Conservation (phyloP, 2,329 filamentous ascomycete genomes). For the Fusarium coffeatum region DNA sequence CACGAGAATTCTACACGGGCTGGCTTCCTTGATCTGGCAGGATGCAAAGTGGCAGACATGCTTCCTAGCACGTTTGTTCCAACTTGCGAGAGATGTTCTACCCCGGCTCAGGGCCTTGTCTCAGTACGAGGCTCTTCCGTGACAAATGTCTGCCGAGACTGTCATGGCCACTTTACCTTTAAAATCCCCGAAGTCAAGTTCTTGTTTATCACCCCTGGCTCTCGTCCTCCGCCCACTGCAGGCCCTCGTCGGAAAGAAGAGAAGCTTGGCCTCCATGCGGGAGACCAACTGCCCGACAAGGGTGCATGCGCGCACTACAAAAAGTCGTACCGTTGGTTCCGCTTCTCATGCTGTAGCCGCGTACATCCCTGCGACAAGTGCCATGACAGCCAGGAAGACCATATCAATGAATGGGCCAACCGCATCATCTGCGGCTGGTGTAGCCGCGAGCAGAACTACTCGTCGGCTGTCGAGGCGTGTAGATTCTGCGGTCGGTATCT, state of each 20-base stretch:
- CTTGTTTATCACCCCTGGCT: constrained; percentile 72
- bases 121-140: constrained; percentile 79
- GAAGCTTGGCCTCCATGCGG: constrained; percentile 67
- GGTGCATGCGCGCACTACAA: constrained; percentile 70
- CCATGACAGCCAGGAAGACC: constrained; percentile 77
- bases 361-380: constrained; percentile 76
- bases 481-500: constrained; percentile 77
- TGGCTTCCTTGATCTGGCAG: constrained; percentile 81
- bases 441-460: constrained; percentile 82
- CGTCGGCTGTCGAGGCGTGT: constrained; percentile 75
- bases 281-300: constrained; percentile 64
- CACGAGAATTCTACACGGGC: constrained; percentile 79
- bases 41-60: constrained; percentile 80
- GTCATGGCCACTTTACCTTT: constrained; percentile 83
- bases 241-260: constrained; percentile 62
- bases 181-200: constrained; percentile 83
- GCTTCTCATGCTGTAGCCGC: constrained; percentile 70
- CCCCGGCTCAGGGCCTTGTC: constrained; percentile 73
- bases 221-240: constrained; percentile 54
- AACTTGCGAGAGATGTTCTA: constrained; percentile 82
- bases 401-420: constrained; percentile 83
- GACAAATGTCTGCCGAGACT: constrained; percentile 81
- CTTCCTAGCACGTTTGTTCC: constrained; percentile 83
- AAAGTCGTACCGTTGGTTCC: constrained; percentile 71
- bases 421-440: constrained; percentile 86